Evolutionary conservation across 306 rosid species (phyloP).

Genomic region (Dicorynia guianensis): DNA sequence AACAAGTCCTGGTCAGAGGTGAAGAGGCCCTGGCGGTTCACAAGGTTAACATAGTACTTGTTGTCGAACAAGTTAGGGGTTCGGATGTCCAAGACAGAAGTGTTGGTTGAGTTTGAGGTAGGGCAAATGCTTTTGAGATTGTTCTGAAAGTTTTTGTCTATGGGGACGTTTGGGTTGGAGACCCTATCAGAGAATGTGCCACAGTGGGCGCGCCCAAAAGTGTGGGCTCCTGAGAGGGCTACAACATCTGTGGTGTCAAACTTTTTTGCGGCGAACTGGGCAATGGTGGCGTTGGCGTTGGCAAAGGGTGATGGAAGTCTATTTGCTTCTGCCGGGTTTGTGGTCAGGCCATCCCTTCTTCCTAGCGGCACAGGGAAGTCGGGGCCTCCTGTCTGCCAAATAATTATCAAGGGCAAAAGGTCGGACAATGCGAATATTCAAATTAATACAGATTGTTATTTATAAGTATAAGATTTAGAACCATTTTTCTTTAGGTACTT

Average conservation of each 20-base stretch:
- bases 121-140: slow-evolving; percentile 42
- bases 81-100: slow-evolving; percentile 46
- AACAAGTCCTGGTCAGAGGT: slow-evolving; percentile 59
- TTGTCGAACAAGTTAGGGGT: slow-evolving; percentile 54
- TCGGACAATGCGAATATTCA: too few relatives aligned
- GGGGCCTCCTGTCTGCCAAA: slow-evolving; percentile 63
- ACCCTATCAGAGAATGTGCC: slow-evolving; percentile 39
- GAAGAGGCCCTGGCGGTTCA: slow-evolving; percentile 52
- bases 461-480: too few relatives aligned
- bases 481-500: too few relatives aligned
- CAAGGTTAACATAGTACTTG: slow-evolving; percentile 49
- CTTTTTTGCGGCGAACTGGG: neutral
- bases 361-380: slow-evolving; percentile 64
- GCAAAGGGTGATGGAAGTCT: slow-evolving; percentile 51
- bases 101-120: neutral
- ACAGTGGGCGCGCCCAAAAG: slow-evolving; percentile 58
- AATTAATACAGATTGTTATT: too few relatives aligned
- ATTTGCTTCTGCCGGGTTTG: slow-evolving; percentile 1
- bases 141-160: slow-evolving; percentile 47
- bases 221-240: slow-evolving; percentile 73
- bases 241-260: slow-evolving; percentile 56
- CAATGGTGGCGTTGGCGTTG: slow-evolving; percentile 31
- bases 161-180: slow-evolving; percentile 40
- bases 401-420: too few relatives aligned
- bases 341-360: slow-evolving; percentile 56